Conservation (phyloP, 83 land plant species). For the Picea mariana region DNA sequence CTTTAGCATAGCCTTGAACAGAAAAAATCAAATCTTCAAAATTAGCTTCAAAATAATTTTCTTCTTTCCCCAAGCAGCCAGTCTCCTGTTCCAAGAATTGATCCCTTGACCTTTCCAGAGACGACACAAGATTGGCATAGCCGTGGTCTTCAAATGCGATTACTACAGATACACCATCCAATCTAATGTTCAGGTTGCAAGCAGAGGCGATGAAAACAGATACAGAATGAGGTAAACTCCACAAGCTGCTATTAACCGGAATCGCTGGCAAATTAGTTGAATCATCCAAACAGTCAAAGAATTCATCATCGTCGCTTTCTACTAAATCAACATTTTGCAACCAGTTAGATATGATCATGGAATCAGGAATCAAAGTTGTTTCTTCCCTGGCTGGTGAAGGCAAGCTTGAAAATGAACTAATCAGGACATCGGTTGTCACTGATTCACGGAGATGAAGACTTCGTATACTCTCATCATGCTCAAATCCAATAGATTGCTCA, state of each 20-base stretch:
- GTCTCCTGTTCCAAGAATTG: not conserved
- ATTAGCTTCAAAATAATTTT: conserved; percentile 24
- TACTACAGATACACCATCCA: conserved; percentile 37
- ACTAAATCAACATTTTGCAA: conserved; percentile 45
- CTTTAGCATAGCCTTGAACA: conserved; percentile 52
- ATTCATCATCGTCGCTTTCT: conserved; percentile 78
- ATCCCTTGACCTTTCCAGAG: not conserved
- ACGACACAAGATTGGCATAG: not conserved
- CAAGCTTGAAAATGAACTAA: conserved; percentile 2
- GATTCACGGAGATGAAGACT: not conserved
- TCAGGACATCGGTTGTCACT: too few relatives aligned
- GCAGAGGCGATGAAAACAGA: conserved; percentile 87
- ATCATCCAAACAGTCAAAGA: conserved; percentile 97
- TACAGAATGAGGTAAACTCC: conserved; percentile 90
- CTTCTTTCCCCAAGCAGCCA: not conserved
- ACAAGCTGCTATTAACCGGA: conserved; percentile 57
- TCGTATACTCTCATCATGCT: not conserved
- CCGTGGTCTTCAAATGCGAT: conserved; percentile 44
- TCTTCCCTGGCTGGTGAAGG: conserved; percentile 22
- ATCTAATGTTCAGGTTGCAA: conserved; percentile 36
- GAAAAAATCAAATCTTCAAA: conserved; percentile 26
- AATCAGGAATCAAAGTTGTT: conserved; percentile 13
- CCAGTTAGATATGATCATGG: conserved; percentile 79
- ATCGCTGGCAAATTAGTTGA: conserved; percentile 58
- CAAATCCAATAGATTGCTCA: not conserved